A percentile compares a stretch with the other conserved stretches of the same genome.
Conservation (phyloP, 495 filamentous ascomycete genomes). For the Penicillium subrubescens region DNA sequence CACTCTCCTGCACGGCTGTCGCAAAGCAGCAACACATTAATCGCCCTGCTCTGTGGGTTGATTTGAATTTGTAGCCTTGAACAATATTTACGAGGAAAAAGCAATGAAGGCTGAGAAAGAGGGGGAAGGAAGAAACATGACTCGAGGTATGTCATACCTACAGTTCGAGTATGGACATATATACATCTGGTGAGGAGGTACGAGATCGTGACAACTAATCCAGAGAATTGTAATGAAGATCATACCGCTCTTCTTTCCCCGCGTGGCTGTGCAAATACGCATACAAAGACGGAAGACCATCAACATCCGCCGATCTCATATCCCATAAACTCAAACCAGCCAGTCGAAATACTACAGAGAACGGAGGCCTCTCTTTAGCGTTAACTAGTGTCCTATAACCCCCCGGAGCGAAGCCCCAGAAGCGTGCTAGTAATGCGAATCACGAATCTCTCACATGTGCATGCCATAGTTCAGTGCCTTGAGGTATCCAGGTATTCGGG, state of each 20-base stretch:
- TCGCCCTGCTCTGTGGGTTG: neutral
- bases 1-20: neutral
- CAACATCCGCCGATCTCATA: neutral
- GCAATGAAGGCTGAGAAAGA: neutral
- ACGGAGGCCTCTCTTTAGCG: neutral
- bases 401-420: neutral
- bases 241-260: neutral
- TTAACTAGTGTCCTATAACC: neutral
- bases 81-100: neutral
- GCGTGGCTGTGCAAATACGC: neutral
- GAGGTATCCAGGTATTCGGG: neutral
- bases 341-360: neutral
- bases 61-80: neutral
- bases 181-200: too few species aligned
- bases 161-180: too few species aligned
- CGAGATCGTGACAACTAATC: too few species aligned
- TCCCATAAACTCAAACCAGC: neutral
- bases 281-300: neutral
- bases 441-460: slow-evolving; percentile 4
- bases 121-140: neutral
- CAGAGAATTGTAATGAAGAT: too few species aligned
- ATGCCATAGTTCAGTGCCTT: slow-evolving; percentile 1
- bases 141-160: neutral
- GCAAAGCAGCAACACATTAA: neutral
- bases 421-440: neutral